Evolutionary conservation across 257 asterid genomes (phyloP).

Genomic region (Henckelia pumila): DNA sequence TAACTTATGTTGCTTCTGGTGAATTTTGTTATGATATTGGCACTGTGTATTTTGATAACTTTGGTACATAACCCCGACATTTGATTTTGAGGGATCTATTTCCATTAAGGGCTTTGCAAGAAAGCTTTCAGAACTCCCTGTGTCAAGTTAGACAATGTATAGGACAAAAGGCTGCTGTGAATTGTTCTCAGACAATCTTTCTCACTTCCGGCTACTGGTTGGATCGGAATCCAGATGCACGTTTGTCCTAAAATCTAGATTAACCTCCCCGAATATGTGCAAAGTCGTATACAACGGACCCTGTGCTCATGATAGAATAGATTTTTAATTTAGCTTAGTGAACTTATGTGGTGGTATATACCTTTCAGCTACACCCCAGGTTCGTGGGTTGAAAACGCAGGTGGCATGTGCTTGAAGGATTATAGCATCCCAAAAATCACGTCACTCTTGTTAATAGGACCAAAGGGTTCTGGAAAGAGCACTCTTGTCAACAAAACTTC

Average conservation of each 20-base stretch:
- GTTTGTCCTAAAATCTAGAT: neutral
- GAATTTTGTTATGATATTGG: neutral
- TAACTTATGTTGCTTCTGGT: neutral
- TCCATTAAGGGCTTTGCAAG: neutral
- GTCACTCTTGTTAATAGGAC: conserved; percentile 69
- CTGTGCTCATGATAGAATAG: conserved; percentile 3
- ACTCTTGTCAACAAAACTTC: conserved; percentile 79
- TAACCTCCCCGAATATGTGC: neutral
- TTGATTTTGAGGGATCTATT: neutral
- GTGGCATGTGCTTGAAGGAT: conserved; percentile 28
- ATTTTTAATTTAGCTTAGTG: conserved; percentile 4
- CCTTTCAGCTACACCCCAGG: conserved; percentile 75
- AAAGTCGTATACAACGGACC: neutral
- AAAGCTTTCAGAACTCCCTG: no score
- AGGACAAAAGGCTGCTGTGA: neutral
- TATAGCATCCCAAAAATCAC: conserved; percentile 43
- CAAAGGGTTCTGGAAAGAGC: conserved; percentile 83
- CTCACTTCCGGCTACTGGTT: neutral
- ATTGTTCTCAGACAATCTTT: neutral
- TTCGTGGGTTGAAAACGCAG: conserved; percentile 49
- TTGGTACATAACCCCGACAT: neutral
- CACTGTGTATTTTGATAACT: neutral
- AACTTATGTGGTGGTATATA: conserved; percentile 11
- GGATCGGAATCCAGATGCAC: neutral
- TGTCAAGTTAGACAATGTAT: no score